Base-by-base conservation (phyloP, 139 green algal species). In the Trebouxia sp. region DNA sequence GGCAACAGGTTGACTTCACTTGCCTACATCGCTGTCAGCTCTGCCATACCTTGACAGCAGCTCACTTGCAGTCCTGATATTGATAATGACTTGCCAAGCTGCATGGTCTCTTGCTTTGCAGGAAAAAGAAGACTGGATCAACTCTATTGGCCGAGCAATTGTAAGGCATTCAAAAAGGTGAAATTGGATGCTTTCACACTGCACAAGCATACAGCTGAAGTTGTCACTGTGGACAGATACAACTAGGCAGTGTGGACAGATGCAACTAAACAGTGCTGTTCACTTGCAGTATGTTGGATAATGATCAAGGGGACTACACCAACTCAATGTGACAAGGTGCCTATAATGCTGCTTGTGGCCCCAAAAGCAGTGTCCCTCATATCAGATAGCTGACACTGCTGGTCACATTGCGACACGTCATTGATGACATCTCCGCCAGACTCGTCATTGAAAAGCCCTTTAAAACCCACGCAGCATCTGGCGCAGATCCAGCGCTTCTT, bases 71-170 rank as follows among this genome's bases (percentile, higher is more conserved):
- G 22, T 76, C 32, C 20, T 32, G 32, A 51, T 1, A 47, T 3
- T 1, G 30, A 24, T 75, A 51, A 69, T 69, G 58, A 17, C 15
- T 2, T 70, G 58, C 58, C 42, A 58, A 35, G 30, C 37, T 35
- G 47, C 14, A 38, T 12, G 30, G 28, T 22, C 7, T 43, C 5
- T n/a, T 26, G 76, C 7, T 50, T 8, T 76, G 32, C 69, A 83
- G 67, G 69, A 98, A 42, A 98, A 98, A 88, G 97, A 99, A 88
- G 96, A 99, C 77, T 99, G 97, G 97, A 99, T 99, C 78, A 99
- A 98, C 82, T 89, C 94, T 17, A 94, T 99, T 32, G 97, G 97
- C 4, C 85, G 92, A 4, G 95, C 96, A 24, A 99, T 99, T 30
- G 97, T 99, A 39, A 91, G 94, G 77, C 92, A 98, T 81, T 97